Percentiles rank a stretch among this genome's conserved stretches.
These are phyloP conservation scores for Gymnopus androsaceus DNA, from an alignment of 1,284 basidiomycete genomes.

Conservation along the genomic window DNA sequence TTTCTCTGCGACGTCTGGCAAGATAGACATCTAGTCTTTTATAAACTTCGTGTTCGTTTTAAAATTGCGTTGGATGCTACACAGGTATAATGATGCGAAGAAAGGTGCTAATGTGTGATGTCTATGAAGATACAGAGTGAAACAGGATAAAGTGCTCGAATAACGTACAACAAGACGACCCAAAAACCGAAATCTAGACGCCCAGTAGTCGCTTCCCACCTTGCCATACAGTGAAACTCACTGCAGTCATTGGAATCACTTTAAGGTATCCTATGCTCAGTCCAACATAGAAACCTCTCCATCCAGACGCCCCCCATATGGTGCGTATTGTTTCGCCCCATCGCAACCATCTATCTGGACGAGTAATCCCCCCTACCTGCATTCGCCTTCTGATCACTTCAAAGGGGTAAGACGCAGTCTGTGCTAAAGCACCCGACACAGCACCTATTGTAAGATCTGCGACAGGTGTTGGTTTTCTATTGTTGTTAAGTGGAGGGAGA, in stretches of 20 bases:
- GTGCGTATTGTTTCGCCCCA: slow-evolving; percentile 76
- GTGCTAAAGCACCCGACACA: slow-evolving; percentile 85
- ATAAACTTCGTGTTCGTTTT: not conserved
- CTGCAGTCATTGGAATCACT: slow-evolving; percentile 95
- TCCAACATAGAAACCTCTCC: slow-evolving; percentile 92
- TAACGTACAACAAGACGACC: slow-evolving; percentile 19
- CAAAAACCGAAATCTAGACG: slow-evolving; percentile 34
- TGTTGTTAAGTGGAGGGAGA: slow-evolving; percentile 46
- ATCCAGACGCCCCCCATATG: slow-evolving; percentile 75
- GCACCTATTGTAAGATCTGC: slow-evolving; percentile 84
- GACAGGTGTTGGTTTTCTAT: slow-evolving; percentile 44
- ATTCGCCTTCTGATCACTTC: slow-evolving; percentile 93
- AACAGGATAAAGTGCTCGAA: slow-evolving; percentile 18
- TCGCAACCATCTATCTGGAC: slow-evolving; percentile 75
- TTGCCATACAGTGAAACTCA: slow-evolving; percentile 80
- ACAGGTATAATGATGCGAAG: slow-evolving; percentile 2
- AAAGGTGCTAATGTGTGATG: not conserved
- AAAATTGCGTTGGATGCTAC: slow-evolving; percentile 1
- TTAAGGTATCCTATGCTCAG: slow-evolving; percentile 94
- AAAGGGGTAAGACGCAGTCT: slow-evolving; percentile 95
- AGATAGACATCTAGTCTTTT: not conserved
- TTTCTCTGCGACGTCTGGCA: not conserved
- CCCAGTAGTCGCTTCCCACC: slow-evolving; percentile 64
- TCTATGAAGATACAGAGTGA: slow-evolving; percentile 8
- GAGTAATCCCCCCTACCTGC: slow-evolving; percentile 91